These are phyloP conservation scores for Harrya chromipes DNA, from an alignment of 768 basidiomycete species.

Conservation along the genomic window DNA sequence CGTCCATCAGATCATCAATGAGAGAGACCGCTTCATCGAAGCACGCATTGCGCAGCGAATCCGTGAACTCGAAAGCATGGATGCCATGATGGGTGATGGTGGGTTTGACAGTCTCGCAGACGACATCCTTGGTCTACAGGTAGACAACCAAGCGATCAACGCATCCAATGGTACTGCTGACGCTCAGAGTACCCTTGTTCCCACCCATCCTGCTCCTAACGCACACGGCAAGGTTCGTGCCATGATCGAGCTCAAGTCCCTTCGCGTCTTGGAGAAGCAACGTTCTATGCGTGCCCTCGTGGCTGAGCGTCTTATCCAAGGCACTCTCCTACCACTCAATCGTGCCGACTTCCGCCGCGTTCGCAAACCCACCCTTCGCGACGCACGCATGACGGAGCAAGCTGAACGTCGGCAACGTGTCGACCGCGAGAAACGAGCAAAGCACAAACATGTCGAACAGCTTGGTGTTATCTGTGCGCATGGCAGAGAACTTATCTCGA, in stretches of 20 bases:
- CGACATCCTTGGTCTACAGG: slow-evolving; percentile 25
- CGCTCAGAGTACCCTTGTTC: slow-evolving; percentile 3
- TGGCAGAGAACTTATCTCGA: slow-evolving; percentile 69
- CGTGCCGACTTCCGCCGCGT: slow-evolving; percentile 86
- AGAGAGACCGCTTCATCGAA: slow-evolving; percentile 89
- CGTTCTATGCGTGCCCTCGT: slow-evolving; percentile 81
- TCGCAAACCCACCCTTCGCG: slow-evolving; percentile 82
- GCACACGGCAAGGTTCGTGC: slow-evolving; percentile 84
- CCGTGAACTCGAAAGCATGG: slow-evolving; percentile 76
- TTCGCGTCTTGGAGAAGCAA: slow-evolving; percentile 89
- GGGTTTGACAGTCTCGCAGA: slow-evolving; percentile 52
- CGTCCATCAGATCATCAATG: slow-evolving; percentile 85
- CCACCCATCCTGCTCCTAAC: slow-evolving; percentile 52
- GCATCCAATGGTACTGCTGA: slow-evolving; percentile 36
- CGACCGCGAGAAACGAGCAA: slow-evolving; percentile 91
- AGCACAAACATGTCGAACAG: slow-evolving; percentile 95
- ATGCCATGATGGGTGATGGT: slow-evolving; percentile 78
- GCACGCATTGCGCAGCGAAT: slow-evolving; percentile 87
- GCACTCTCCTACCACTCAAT: slow-evolving; percentile 86
- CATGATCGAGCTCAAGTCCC: slow-evolving; percentile 88
- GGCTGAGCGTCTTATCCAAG: slow-evolving; percentile 83
- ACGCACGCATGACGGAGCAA: slow-evolving; percentile 85
- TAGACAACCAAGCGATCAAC: slow-evolving; percentile 13
- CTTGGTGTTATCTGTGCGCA: slow-evolving; percentile 83
- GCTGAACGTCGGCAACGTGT: slow-evolving; percentile 87